phyloP scores from a whole-genome alignment of 352 stramenopile genomes.

The Pseudoperonospora humuli region DNA sequence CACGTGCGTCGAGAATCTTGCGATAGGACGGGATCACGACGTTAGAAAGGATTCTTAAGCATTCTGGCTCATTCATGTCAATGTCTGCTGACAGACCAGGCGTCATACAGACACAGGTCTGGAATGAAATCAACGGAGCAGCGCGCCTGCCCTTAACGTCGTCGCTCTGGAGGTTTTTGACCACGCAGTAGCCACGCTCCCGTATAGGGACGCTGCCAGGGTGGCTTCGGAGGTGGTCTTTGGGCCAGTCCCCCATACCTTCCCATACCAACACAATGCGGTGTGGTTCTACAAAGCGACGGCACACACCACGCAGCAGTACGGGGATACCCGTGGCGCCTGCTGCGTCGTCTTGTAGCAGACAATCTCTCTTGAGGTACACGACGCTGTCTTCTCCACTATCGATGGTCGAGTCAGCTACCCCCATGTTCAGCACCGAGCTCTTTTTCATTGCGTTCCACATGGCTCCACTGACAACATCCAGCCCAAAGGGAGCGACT shows the following conservation, averaged over 20 bases:
- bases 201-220: slow-evolving; percentile 26
- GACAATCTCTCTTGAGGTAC: slow-evolving; percentile 23
- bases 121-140: slow-evolving; percentile 16
- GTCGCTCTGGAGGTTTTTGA: slow-evolving; percentile 10
- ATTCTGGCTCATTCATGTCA: slow-evolving; percentile 22
- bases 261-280: slow-evolving; percentile 27
- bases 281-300: slow-evolving; percentile 17
- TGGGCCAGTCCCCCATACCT: slow-evolving; percentile 29
- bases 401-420: background rate
- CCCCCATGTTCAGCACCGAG: slow-evolving; percentile 13
- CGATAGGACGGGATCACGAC: slow-evolving; percentile 29
- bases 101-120: slow-evolving; percentile 27
- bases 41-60: slow-evolving; percentile 24
- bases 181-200: slow-evolving; percentile 28
- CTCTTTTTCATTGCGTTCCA: slow-evolving; percentile 15
- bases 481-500: slow-evolving; percentile 18
- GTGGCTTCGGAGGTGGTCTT: slow-evolving; percentile 12
- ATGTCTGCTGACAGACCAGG: slow-evolving; percentile 24
- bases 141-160: slow-evolving; percentile 3
- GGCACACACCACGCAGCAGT: slow-evolving; percentile 22
- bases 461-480: slow-evolving; percentile 18
- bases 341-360: slow-evolving; percentile 15
- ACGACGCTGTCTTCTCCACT: slow-evolving; percentile 5
- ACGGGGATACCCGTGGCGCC: slow-evolving; percentile 11
- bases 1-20: slow-evolving; percentile 30